Evolutionary conservation across 495 filamentous ascomycete species (phyloP), one percentile per base, ranked within the genome.

Genomic region (Aspergillus sclerotiicarbonarius): DNA sequence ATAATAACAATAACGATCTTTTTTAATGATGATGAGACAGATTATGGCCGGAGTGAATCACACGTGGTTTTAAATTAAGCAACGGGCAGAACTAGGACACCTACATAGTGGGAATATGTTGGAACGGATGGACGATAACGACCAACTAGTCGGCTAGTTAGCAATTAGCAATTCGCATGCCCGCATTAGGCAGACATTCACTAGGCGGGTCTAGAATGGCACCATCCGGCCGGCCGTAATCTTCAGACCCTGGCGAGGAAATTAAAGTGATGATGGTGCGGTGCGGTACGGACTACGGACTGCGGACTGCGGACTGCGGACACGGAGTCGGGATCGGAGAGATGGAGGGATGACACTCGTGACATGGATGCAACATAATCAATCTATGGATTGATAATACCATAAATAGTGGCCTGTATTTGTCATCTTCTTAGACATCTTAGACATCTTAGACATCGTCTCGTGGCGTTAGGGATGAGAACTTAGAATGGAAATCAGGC

Each of bases 181-280:
- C 33, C 39, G 48, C 47, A 56, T 56, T 56, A 57, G 5, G 47
- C 39, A 57, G 10, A 56, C 25, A 52, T 18, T 12, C 37, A 43
- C 41, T 41, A 41, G 39, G 39, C 21, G 44, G 56, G 56, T 52
- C 56, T 45, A 52, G 56, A 44, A 39, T 46, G 33, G 21, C 21
- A 49, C 25, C 41, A 44, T 32, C 46, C 37, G 4, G 8, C 39
- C 53, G 12, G 32, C 33, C 35, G 57, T 60, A 60, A 60, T 60
- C 57, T 60, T 60, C 57, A 60, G 45, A 49, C 25, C 21, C 20
- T 43, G 44, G 51, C 21, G n/a, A 19, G 32, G 12, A 30, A 47
- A 50, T 32, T 50, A 50, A 50, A 18, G 47, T 50, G 47, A 50
- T 50, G 47, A 50, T 50, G 25, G 4, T 12, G 31, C n/a, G n/a